Evolutionary conservation across 23 red algal genomes (phyloP), one percentile per base, ranked within the genome.

Genomic region (Gracilaria gracilis): DNA sequence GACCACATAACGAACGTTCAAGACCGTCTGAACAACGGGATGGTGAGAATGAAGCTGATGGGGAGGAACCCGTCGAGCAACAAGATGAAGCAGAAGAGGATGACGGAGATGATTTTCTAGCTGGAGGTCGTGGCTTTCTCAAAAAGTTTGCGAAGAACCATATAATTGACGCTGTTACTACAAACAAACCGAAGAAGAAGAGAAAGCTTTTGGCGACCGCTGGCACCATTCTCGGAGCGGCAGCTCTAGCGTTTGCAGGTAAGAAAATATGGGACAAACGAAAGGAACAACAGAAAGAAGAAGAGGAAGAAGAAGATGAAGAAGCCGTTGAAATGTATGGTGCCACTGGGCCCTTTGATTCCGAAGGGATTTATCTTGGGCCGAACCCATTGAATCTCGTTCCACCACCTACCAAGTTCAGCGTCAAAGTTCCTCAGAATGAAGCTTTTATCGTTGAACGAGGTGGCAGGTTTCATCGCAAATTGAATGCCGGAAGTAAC

Each of bases 391-490:
- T 81, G 47, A 81, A 81, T 35, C 54, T 81, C 3, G 49, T 58
- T 34, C 76, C 76, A 4, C 76, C 76, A 32, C 47, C 47, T 0
- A 59, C 76, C 32, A 58, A 36, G 42, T 32, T 71, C 39, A 73
- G 38, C 24, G 83, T 87, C 83, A 71, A 75, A 48, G 96, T 98
- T 57, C 96, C 96, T 36, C 96, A 98, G 79, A 90, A 95, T 51
- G 74, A 91, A 49, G 87, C 77, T 38, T 93, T 88, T 49, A 98
- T 98, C 42, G 84, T 98, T n/a, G 92, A 98, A 55, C 53, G 93
- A 31, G 82, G 94, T 59, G 96, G 96, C 2, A 77, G 81, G 47
- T 95, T 93, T 54, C 83, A 95, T 24, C 82, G 85, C 15, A 85
- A 81, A 57, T 57, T 98, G 16, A 82, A 93, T 37, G 93, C 96